Evolutionary conservation across 179 eudicot species (phyloP), one percentile per base, ranked within the genome.

Genomic region (Silene coronaria): DNA sequence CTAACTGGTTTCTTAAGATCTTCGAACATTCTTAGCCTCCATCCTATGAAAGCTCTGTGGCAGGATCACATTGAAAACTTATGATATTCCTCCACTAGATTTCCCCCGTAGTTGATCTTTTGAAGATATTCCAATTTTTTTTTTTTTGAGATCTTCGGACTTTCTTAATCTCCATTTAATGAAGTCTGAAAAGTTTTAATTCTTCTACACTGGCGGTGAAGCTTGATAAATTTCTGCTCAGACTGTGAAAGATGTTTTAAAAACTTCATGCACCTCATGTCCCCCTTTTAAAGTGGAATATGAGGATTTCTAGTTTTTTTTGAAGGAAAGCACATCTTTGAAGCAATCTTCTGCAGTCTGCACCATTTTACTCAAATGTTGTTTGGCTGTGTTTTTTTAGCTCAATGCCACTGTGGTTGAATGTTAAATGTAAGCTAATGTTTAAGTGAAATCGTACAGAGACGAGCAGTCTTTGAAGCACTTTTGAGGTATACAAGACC

Each of bases 401-500:
- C 66, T 57, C 21, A 27, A 13, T 75, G 79, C 76, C 46, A 42
- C 28, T 46, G n/a, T 22, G 10, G 6, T 61, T 61, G 14, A 12
- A 23, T 51, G 63, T 13, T n/a, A 23, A 8, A 67, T 73, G 27
- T 28, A 22, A 69, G 38, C 60, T 76, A 53, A 30, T 72, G 63
- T 74, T 34, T 77, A n/a, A 70, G 65, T 80, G 63, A 80, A 60
- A 36, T 60, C 53, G 70, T 75, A 71, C 86, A 96, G 99, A 89
- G 99, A 77, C 96, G 99, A 67, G 91, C 91, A 48, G 89, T 93
- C 38, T 87, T 79, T 78, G 96, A 91, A 76, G 97, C 97, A 63
- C 87, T 96, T 78, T 24, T 81, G 77, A 85, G 88, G 86, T 87
- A 89, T 67, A 87, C 91, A 16, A 89, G 86, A 85, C 99, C 97